These are phyloP conservation scores for Salix brachista DNA, from an alignment of 345 rosid genomes.

Conservation along the genomic window DNA sequence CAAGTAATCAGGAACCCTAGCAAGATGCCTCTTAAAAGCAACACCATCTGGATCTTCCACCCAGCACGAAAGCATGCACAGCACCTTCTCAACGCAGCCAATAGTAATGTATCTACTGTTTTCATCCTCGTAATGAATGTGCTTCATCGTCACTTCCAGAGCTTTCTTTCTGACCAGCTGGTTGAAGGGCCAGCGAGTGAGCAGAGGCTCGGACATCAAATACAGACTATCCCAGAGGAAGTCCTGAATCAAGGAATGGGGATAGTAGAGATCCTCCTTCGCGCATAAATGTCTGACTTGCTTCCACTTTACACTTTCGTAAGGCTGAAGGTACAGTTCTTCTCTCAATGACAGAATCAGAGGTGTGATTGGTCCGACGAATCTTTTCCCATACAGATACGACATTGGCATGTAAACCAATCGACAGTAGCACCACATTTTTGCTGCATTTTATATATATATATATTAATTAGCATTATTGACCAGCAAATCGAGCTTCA, in stretches of 20 bases:
- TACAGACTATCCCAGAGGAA: constrained; percentile 29
- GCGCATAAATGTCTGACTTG: constrained; percentile 15
- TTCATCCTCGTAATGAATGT: constrained; percentile 32
- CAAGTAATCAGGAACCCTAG: constrained; percentile 46
- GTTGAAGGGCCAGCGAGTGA: constrained; percentile 31
- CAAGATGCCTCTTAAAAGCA: constrained; percentile 53
- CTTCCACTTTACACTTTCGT: constrained; percentile 5
- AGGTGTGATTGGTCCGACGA: constrained; percentile 17
- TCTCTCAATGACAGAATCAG: constrained; percentile 15
- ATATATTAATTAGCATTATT: background rate
- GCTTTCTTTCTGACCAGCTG: constrained; percentile 22
- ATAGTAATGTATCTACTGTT: constrained; percentile 34
- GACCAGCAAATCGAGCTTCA: background rate
- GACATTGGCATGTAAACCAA: constrained; percentile 25
- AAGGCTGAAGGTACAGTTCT: constrained; percentile 13
- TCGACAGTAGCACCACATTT: constrained; percentile 29
- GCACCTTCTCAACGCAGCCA: constrained; percentile 32
- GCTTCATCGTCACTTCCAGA: constrained; percentile 17
- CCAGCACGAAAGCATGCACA: constrained; percentile 65
- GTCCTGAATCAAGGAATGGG: constrained; percentile 22
- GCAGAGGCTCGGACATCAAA: constrained; percentile 19
- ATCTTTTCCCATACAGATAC: constrained; percentile 21
- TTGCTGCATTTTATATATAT: constrained; percentile 4
- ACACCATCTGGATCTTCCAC: constrained; percentile 58
- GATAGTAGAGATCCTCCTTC: constrained; percentile 30